phyloP scores from a whole-genome alignment of 305 asterid species.

The Fraxinus dipetala region DNA sequence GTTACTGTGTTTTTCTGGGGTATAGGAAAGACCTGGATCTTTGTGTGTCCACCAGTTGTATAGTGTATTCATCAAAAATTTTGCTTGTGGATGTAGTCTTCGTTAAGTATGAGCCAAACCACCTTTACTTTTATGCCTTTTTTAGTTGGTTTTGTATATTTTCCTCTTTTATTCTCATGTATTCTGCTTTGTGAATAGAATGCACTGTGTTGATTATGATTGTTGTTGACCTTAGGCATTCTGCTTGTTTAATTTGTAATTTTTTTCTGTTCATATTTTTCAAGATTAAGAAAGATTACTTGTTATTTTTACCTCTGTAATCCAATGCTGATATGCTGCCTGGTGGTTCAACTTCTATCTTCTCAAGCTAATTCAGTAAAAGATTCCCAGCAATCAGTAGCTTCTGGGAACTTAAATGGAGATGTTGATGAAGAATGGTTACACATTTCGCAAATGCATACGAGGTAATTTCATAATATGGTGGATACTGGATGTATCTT shows the following conservation, averaged over 20 bases:
- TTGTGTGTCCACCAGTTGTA: background rate
- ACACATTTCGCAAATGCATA: slow-evolving; percentile 70
- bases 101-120: background rate
- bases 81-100: background rate
- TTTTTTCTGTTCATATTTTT: background rate
- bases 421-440: slow-evolving; percentile 79
- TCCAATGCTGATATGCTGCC: slow-evolving; percentile 16
- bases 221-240: background rate
- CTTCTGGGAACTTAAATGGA: slow-evolving; percentile 40
- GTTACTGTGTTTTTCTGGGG: background rate
- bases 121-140: background rate
- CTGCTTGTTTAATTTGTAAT: background rate
- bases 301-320: background rate
- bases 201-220: too few relatives aligned
- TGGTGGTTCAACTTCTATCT: slow-evolving; percentile 20
- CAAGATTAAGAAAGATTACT: background rate
- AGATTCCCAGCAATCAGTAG: slow-evolving; percentile 38
- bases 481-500: background rate
- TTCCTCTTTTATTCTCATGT: background rate
- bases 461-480: slow-evolving; percentile 51
- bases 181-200: background rate
- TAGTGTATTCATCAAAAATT: background rate
- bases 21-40: background rate
- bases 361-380: slow-evolving; percentile 33
- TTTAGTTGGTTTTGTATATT: background rate